Conservation (phyloP, 73 alveolate genomes). For the Paramecium octaurelia region DNA sequence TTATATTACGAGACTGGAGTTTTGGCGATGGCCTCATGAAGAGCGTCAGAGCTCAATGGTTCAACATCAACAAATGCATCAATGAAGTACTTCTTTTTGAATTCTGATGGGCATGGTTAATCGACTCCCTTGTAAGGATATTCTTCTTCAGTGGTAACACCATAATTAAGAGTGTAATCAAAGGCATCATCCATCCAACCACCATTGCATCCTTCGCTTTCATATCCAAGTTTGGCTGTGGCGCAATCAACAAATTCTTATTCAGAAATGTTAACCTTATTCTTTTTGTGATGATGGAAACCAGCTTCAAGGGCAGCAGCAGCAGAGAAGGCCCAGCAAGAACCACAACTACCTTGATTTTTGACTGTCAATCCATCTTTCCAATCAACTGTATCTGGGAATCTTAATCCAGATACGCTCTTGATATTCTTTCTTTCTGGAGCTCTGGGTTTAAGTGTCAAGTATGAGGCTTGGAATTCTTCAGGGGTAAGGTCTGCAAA, state of each 20-base stretch:
- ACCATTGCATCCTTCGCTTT: conserved; percentile 82
- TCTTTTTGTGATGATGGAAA: neutral
- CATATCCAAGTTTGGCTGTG: conserved; percentile 39
- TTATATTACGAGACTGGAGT: conserved; percentile 66
- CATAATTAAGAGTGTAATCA: conserved; percentile 57
- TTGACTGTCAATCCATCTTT: conserved; percentile 47
- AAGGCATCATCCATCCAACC: conserved; percentile 72
- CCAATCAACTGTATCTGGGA: conserved; percentile 73
- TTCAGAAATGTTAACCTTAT: conserved; percentile 51
- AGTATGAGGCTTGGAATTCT: conserved; percentile 40
- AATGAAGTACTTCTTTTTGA: neutral
- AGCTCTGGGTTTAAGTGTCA: neutral
- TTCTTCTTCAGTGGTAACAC: conserved; percentile 70
- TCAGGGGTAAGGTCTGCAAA: conserved; percentile 58
- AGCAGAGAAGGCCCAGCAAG: conserved; percentile 85
- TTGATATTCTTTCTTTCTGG: neutral
- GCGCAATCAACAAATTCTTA: conserved; percentile 66
- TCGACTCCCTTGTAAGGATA: conserved; percentile 77
- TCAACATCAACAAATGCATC: conserved; percentile 42
- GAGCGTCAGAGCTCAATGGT: conserved; percentile 25
- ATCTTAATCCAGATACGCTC: neutral
- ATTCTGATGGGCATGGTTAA: conserved; percentile 51
- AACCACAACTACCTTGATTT: conserved; percentile 81
- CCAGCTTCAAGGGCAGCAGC: conserved; percentile 68
- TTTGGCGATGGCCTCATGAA: conserved; percentile 57